Conservation (phyloP, 345 rosid species). For the Rhodomyrtus tomentosa region DNA sequence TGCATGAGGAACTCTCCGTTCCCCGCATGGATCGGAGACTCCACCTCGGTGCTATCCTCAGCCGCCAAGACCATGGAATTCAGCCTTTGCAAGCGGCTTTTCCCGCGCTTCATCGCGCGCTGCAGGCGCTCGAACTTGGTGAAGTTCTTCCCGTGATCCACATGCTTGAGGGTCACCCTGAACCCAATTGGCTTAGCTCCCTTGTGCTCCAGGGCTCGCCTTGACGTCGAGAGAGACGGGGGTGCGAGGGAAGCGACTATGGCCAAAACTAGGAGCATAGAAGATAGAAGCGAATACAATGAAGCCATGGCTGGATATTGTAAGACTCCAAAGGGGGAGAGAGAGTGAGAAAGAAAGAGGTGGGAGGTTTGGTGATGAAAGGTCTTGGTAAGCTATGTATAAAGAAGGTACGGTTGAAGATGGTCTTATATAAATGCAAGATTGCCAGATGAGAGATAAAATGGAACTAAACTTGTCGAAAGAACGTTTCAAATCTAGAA, state of each 20-base stretch:
- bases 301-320: slow-evolving; percentile 10
- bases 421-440: neutral
- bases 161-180: slow-evolving; percentile 37
- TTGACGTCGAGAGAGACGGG: slow-evolving; percentile 9
- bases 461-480: neutral
- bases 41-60: slow-evolving; percentile 5
- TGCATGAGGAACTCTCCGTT: slow-evolving; percentile 79
- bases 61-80: slow-evolving; percentile 35
- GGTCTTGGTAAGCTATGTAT: neutral
- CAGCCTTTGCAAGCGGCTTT: slow-evolving; percentile 44
- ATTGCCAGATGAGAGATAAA: neutral
- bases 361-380: neutral
- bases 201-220: neutral
- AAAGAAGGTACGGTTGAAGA: neutral
- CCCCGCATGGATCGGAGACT: slow-evolving; percentile 48
- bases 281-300: neutral
- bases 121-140: slow-evolving; percentile 59
- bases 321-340: neutral
- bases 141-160: slow-evolving; percentile 67
- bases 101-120: slow-evolving; percentile 58
- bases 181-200: slow-evolving; percentile 19
- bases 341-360: neutral
- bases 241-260: neutral
- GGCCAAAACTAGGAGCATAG: neutral
- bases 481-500: neutral